phyloP scores from a whole-genome alignment of 306 rosid genomes.

The Vigna hirtella region DNA sequence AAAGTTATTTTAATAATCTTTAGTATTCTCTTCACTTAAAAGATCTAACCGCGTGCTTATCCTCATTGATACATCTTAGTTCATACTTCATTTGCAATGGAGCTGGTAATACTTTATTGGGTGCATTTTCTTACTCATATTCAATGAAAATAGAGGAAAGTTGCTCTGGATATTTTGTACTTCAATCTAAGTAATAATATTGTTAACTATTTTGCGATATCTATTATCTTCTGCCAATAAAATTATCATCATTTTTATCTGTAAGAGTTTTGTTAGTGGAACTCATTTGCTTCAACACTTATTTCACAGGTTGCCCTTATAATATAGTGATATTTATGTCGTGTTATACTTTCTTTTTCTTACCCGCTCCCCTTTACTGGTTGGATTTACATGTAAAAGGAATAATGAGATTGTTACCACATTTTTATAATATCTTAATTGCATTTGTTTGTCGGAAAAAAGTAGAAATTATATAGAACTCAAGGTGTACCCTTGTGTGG shows the following conservation, averaged over 20 bases:
- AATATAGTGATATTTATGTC: background rate
- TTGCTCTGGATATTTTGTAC: background rate
- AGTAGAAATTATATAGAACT: background rate
- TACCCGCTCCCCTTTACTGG: background rate
- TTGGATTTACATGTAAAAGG: background rate
- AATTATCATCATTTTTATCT: background rate
- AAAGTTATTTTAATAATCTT: background rate
- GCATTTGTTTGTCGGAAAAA: background rate
- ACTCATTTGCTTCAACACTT: background rate
- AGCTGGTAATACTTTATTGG: background rate
- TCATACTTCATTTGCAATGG: background rate
- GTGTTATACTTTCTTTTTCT: too few species aligned
- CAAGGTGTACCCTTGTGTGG: background rate
- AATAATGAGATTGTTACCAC: background rate
- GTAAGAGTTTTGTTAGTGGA: background rate
- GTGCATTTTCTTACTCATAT: background rate
- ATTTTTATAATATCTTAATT: background rate
- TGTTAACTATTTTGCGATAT: constrained; percentile 1
- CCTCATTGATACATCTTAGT: background rate
- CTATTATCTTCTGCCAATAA: background rate
- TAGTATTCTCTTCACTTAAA: background rate
- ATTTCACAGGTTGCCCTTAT: background rate
- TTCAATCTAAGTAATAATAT: background rate
- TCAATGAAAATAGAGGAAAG: background rate
- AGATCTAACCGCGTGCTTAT: constrained; percentile 14